Evolutionary conservation across 129 eudicot genomes (phyloP).

Genomic region (Pulicaria dysenterica): DNA sequence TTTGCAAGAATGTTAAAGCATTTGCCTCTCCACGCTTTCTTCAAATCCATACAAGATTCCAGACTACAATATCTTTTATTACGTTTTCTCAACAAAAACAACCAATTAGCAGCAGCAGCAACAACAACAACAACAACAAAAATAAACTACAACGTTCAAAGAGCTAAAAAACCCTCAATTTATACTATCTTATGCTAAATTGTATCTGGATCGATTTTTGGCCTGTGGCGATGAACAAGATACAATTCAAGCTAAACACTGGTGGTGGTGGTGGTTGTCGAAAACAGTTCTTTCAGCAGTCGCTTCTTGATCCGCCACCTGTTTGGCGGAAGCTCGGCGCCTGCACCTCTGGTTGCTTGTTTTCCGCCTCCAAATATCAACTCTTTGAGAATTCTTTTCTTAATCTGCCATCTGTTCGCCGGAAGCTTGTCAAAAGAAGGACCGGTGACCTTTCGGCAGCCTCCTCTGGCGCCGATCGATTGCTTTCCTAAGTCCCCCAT

Average conservation of each 20-base stretch:
- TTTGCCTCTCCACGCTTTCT: no score
- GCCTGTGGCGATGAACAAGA: no score
- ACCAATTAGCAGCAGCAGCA: no score
- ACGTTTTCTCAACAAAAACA: no score
- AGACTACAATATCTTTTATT: no score
- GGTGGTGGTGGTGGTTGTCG: background rate
- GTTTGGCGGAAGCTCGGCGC: background rate
- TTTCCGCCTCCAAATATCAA: slow-evolving; percentile 17
- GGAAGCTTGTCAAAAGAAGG: slow-evolving; percentile 33
- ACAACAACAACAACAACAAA: no score
- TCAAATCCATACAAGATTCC: no score
- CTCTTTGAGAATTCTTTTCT: slow-evolving; percentile 28
- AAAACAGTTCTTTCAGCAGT: slow-evolving; percentile 9
- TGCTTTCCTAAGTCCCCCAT: slow-evolving; percentile 9
- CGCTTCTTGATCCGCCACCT: slow-evolving; percentile 24
- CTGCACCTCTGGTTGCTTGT: slow-evolving; percentile 7
- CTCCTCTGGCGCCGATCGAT: background rate
- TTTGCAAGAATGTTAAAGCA: no score
- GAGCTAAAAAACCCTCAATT: no score
- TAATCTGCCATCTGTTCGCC: slow-evolving; percentile 20
- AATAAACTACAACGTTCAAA: no score
- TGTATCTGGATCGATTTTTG: no score
- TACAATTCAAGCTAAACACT: background rate
- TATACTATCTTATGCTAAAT: no score
- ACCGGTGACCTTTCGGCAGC: background rate